Evolutionary conservation across 2,329 filamentous ascomycete genomes (phyloP).

Genomic region (Claviceps paspali): DNA sequence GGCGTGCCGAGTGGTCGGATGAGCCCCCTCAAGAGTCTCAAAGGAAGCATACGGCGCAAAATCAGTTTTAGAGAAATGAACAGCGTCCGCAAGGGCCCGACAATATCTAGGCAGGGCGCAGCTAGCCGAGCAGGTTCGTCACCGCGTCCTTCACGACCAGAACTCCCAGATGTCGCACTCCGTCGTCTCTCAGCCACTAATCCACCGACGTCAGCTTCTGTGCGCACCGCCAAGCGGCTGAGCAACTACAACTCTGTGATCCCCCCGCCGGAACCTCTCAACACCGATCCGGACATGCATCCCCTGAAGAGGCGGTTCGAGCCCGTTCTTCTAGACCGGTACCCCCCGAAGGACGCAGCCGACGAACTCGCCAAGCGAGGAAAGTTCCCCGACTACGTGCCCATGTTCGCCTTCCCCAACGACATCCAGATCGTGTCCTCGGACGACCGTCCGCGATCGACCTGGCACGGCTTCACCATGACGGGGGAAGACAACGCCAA

Average conservation of each 20-base stretch:
- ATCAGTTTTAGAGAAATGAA: slow-evolving; percentile 93
- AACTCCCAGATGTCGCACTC: neutral
- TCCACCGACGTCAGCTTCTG: slow-evolving; percentile 29
- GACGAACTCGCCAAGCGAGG: slow-evolving; percentile 71
- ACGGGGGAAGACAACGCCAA: slow-evolving; percentile 85
- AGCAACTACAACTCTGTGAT: slow-evolving; percentile 99
- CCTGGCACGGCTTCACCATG: slow-evolving; percentile 99
- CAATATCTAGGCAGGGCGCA: slow-evolving; percentile 55
- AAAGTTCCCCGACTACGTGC: slow-evolving; percentile 89
- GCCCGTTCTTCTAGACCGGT: slow-evolving; percentile 87
- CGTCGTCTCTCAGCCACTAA: neutral
- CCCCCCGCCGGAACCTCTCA: slow-evolving; percentile 78
- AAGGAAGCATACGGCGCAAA: slow-evolving; percentile 82
- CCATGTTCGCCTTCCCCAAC: slow-evolving; percentile 98
- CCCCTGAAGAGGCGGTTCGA: slow-evolving; percentile 88
- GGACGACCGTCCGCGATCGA: slow-evolving; percentile 85
- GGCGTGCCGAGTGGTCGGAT: slow-evolving; percentile 32
- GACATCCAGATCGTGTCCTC: slow-evolving; percentile 95
- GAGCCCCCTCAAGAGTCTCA: slow-evolving; percentile 42
- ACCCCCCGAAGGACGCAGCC: slow-evolving; percentile 67
- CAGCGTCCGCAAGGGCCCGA: slow-evolving; percentile 78
- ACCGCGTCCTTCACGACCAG: neutral
- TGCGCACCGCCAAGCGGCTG: slow-evolving; percentile 70
- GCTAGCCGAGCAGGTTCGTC: slow-evolving; percentile 27
- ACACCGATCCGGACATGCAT: slow-evolving; percentile 85